phyloP scores from a whole-genome alignment of 805 yeast genomes.

The Wickerhamomyces rabaulensis region DNA sequence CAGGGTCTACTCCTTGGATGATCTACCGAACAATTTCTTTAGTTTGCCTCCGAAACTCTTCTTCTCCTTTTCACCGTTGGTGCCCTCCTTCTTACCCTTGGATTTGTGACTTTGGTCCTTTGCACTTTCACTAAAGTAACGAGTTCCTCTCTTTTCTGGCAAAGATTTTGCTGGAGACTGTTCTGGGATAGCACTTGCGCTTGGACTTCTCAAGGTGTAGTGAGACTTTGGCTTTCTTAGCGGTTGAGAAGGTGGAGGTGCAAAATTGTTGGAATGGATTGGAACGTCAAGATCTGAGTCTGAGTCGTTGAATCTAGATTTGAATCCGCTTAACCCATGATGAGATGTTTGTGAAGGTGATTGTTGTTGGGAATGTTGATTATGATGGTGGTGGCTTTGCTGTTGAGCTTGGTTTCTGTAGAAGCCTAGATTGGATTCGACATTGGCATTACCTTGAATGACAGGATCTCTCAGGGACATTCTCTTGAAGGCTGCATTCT shows the following conservation, averaged over 20 bases:
- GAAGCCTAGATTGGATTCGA: conserved; percentile 22
- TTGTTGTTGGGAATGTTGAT: conserved; percentile 8
- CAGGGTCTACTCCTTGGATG: not conserved
- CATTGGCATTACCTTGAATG: conserved; percentile 7
- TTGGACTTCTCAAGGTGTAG: conserved; percentile 24
- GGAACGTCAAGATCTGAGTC: conserved; percentile 49
- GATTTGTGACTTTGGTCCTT: conserved; percentile 11
- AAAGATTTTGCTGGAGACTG: conserved; percentile 24
- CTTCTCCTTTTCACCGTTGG: conserved; percentile 13
- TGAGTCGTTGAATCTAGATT: conserved; percentile 58
- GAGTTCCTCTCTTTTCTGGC: conserved; percentile 20
- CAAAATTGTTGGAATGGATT: not conserved
- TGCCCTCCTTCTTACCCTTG: conserved; percentile 5
- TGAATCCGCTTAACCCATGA: conserved; percentile 27
- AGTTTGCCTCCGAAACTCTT: conserved; percentile 33
- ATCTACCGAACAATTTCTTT: conserved; percentile 36
- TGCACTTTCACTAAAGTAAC: conserved; percentile 26
- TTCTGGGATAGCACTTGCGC: conserved; percentile 13
- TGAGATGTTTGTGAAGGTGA: conserved; percentile 2
- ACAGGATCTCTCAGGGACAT: conserved; percentile 30
- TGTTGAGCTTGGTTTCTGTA: conserved; percentile 22
- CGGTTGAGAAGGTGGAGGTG: conserved; percentile 14
- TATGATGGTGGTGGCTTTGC: conserved; percentile 11
- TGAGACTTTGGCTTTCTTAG: conserved; percentile 23
- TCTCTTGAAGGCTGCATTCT: conserved; percentile 33